Evolutionary conservation across 2,329 filamentous ascomycete species (phyloP).

Genomic region (Hymenoscyphus scutula): DNA sequence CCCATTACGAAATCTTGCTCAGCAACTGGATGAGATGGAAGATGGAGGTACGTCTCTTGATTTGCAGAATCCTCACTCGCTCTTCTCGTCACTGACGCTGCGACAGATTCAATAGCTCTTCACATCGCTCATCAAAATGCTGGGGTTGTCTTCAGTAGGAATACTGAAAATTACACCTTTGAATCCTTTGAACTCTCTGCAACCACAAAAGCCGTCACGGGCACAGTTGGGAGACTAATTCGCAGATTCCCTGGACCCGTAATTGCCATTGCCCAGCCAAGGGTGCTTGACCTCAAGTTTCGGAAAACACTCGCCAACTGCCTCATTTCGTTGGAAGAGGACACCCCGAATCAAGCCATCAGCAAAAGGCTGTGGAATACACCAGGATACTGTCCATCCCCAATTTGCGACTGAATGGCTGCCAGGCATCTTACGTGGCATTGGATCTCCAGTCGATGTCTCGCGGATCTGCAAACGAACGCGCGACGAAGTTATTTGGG

Average conservation of each 20-base stretch:
- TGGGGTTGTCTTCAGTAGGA: constrained; percentile 41
- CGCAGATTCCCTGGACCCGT: constrained; percentile 45
- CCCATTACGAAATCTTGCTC: background rate
- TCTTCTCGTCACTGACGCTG: background rate
- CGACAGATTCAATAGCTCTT: background rate
- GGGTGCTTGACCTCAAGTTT: constrained; percentile 25
- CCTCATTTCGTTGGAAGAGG: constrained; percentile 14
- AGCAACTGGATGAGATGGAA: background rate
- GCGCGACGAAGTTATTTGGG: constrained; percentile 59
- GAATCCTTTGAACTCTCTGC: constrained; percentile 50
- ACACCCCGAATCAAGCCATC: constrained; percentile 3
- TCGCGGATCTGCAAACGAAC: constrained; percentile 53
- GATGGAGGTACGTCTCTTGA: background rate
- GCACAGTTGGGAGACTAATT: constrained; percentile 39
- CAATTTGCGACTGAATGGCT: constrained; percentile 54
- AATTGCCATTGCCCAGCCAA: constrained; percentile 33
- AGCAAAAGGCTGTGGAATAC: background rate
- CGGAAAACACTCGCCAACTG: constrained; percentile 12
- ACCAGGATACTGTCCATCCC: constrained; percentile 51
- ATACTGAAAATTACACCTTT: constrained; percentile 21
- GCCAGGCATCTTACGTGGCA: constrained; percentile 56
- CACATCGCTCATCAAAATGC: constrained; percentile 48
- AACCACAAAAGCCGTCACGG: constrained; percentile 39
- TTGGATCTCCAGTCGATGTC: constrained; percentile 43
- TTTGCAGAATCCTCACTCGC: background rate